Evolutionary conservation across 2,329 filamentous ascomycete genomes (phyloP), one percentile per base, ranked within the genome.

Genomic region (Neocatenulostroma microsporum): DNA sequence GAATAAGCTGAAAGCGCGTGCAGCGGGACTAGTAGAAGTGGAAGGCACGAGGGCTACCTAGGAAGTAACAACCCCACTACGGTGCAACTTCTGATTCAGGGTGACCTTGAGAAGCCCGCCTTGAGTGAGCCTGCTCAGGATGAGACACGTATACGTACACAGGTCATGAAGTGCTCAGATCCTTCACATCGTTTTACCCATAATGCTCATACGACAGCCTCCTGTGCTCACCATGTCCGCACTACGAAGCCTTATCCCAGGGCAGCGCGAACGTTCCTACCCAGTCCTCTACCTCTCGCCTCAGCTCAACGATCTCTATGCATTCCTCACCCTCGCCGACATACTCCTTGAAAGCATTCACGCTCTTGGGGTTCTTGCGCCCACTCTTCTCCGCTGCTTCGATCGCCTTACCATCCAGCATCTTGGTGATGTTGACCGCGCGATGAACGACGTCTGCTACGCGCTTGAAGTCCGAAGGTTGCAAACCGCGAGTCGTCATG

Each of bases 401-500:
- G 51, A 75, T 74, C 3, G 80, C 81, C 42, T 76, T 74, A 62
- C 78, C 84, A 62, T 88, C 80, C 30, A 94, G 68, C 41, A 82
- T 76, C 49, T 81, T 73, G 1, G 85, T 81, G 50, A 94, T 86
- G 20, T 75, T 77, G 30, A 94, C 85, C 7, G 83, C 82, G 32
- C 84, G 78, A 63, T 89, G 84, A 35, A 94, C 84, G 46, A 93
- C 84, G 55, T 86, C 82, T 11, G 84, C 86, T 11, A 94, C 84
- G 12, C 84, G 76, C 37, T 77, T 76, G 64, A 96, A 98, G 64
- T 98, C 91, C 37, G 82, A 78, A 54, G 88, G 80, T 50, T 74
- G 76, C 62, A 98, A 89, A n/a, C 89, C 91, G 43, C 91, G 79
- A 13, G 86, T 94, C 15, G 91, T 96, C 91, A 98, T 98, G 50